Evolutionary conservation across 2,329 filamentous ascomycete species (phyloP).

Genomic region (Phoma sp.): DNA sequence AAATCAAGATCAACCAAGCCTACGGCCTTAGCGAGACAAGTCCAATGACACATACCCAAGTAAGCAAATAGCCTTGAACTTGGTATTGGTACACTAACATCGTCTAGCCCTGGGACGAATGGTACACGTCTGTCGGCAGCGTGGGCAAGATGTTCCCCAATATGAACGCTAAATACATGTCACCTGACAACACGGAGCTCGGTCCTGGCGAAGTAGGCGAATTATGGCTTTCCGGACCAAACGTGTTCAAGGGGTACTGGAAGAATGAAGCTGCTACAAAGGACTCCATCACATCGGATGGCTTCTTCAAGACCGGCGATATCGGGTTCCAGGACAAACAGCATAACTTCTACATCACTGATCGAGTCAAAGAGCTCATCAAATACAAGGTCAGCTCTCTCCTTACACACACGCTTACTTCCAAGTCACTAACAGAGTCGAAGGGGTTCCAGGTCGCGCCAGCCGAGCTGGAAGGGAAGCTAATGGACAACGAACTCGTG

Average conservation of each 20-base stretch:
- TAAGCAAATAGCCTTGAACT: not conserved
- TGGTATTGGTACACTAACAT: not conserved
- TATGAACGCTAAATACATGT: slow-evolving; percentile 80
- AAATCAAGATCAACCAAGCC: slow-evolving; percentile 43
- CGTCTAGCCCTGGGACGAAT: slow-evolving; percentile 32
- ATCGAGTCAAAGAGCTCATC: slow-evolving; percentile 42
- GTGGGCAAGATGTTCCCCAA: slow-evolving; percentile 80
- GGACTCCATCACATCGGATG: slow-evolving; percentile 73
- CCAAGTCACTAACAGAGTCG: slow-evolving; percentile 36
- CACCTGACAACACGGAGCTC: slow-evolving; percentile 63
- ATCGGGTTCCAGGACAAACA: slow-evolving; percentile 34
- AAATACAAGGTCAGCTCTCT: slow-evolving; percentile 27
- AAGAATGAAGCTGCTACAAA: slow-evolving; percentile 73
- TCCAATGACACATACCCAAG: slow-evolving; percentile 34
- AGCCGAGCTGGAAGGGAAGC: slow-evolving; percentile 37
- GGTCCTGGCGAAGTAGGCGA: slow-evolving; percentile 62
- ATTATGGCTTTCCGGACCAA: slow-evolving; percentile 75
- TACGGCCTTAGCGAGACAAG: slow-evolving; percentile 36
- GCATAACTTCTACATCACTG: slow-evolving; percentile 41
- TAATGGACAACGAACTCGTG: slow-evolving; percentile 32
- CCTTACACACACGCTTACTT: not conserved
- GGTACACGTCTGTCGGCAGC: slow-evolving; percentile 63
- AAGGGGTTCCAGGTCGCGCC: slow-evolving; percentile 40
- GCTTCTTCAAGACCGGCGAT: slow-evolving; percentile 56
- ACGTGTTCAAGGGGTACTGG: slow-evolving; percentile 78